Conservation (phyloP, 2,329 filamentous ascomycete genomes). For the Colletotrichum sublineola region DNA sequence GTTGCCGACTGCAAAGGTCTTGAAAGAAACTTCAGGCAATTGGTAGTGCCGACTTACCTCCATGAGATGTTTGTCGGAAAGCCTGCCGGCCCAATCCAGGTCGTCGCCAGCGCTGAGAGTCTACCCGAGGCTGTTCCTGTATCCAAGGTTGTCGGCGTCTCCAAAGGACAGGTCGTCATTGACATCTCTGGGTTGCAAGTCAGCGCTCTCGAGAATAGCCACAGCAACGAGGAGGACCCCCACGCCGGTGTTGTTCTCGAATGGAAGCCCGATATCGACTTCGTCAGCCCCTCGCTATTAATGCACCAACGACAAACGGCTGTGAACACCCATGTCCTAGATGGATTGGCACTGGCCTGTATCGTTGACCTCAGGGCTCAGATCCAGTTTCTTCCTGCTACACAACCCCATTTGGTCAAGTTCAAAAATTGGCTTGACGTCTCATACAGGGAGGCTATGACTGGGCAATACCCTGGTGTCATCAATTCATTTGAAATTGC, state of each 20-base stretch:
- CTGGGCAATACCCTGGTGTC: slow-evolving; percentile 12
- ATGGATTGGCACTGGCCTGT: slow-evolving; percentile 25
- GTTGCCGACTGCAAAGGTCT: slow-evolving; percentile 41
- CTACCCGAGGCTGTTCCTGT: background rate
- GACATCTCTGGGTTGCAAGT: slow-evolving; percentile 25
- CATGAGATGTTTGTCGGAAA: slow-evolving; percentile 26
- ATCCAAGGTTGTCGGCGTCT: background rate
- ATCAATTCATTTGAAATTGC: slow-evolving; percentile 20
- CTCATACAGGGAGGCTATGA: slow-evolving; percentile 18
- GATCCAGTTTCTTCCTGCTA: slow-evolving; percentile 32
- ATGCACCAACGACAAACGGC: background rate
- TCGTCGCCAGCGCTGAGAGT: background rate
- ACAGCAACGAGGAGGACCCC: background rate
- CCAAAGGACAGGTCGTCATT: slow-evolving; percentile 19
- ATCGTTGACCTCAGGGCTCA: slow-evolving; percentile 28
- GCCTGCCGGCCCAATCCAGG: background rate
- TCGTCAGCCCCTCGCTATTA: background rate
- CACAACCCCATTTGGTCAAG: slow-evolving; percentile 19
- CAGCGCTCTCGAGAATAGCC: background rate
- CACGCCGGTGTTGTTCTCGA: slow-evolving; percentile 24
- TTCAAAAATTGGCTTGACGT: slow-evolving; percentile 35
- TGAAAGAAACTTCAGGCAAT: slow-evolving; percentile 6
- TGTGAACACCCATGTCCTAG: background rate
- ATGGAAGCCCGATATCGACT: slow-evolving; percentile 37
- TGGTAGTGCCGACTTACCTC: slow-evolving; percentile 24